Evolutionary conservation across 139 green algal species (phyloP).

Genomic region (Chlorella sp.): DNA sequence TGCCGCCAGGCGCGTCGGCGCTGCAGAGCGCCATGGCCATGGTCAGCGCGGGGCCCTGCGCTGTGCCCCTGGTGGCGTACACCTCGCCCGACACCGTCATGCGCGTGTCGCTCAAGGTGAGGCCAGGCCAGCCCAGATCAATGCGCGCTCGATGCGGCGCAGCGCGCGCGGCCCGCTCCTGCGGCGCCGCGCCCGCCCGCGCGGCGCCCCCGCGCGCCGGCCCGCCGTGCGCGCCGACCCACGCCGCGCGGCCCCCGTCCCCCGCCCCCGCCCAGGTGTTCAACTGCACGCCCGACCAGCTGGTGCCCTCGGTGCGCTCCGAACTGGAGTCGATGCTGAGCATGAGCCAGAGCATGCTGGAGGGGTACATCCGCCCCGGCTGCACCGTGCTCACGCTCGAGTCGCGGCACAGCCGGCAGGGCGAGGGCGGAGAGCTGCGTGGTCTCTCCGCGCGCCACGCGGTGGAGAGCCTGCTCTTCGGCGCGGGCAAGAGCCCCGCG

Average conservation of each 20-base stretch:
- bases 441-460: too few species aligned
- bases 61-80: too few species aligned
- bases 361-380: slow-evolving; percentile 33
- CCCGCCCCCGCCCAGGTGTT: slow-evolving; percentile 7
- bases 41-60: too few species aligned
- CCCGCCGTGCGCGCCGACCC: not conserved
- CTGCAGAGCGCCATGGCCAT: too few species aligned
- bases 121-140: too few species aligned
- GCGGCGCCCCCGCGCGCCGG: too few species aligned
- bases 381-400: slow-evolving; percentile 31
- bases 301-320: slow-evolving; percentile 13
- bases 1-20: too few species aligned
- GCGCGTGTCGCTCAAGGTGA: slow-evolving; percentile 14
- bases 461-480: not conserved
- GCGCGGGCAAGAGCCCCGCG: not conserved
- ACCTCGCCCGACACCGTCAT: not conserved
- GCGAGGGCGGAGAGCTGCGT: too few species aligned
- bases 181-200: not conserved
- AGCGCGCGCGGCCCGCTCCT: too few species aligned
- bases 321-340: slow-evolving; percentile 25
- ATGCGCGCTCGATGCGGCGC: too few species aligned
- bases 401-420: too few species aligned
- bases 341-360: not conserved
- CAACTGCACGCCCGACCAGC: slow-evolving; percentile 31
- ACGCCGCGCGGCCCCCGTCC: not conserved